phyloP scores from a whole-genome alignment of 495 filamentous ascomycete species.

The Penicillium tannophilum region DNA sequence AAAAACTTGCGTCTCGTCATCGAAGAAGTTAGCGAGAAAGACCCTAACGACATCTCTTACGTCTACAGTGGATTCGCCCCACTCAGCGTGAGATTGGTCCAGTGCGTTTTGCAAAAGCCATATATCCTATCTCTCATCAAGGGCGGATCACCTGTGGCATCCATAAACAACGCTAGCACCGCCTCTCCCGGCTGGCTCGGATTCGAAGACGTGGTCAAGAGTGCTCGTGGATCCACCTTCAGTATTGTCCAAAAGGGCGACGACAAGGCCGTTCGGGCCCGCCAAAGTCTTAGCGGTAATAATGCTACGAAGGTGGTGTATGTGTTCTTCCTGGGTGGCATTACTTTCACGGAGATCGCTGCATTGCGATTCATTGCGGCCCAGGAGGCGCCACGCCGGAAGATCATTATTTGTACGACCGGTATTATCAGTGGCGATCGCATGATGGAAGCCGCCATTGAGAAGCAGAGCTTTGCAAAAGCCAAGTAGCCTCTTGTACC shows the following conservation, averaged over 20 bases:
- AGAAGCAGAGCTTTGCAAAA: constrained; percentile 64
- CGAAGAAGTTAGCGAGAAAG: constrained; percentile 94
- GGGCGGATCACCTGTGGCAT: constrained; percentile 50
- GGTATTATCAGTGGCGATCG: constrained; percentile 85
- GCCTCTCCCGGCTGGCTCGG: constrained; percentile 83
- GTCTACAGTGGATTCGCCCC: constrained; percentile 97
- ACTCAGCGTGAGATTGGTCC: constrained; percentile 89
- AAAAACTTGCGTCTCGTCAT: constrained; percentile 86
- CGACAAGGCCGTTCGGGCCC: constrained; percentile 88
- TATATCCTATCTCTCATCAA: constrained; percentile 71
- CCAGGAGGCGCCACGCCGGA: constrained; percentile 79
- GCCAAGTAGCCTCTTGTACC: constrained; percentile 18
- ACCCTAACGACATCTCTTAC: constrained; percentile 96
- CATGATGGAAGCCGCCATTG: constrained; percentile 87
- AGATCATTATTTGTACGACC: constrained; percentile 90
- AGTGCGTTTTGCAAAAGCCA: constrained; percentile 90
- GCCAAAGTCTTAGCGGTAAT: constrained; percentile 68
- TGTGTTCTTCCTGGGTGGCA: constrained; percentile 92
- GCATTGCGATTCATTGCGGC: constrained; percentile 88
- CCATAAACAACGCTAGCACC: constrained; percentile 52
- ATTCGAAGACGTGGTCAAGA: constrained; percentile 87
- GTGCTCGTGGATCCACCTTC: constrained; percentile 82
- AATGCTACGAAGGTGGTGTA: constrained; percentile 80
- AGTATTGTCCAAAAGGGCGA: constrained; percentile 92
- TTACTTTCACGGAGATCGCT: constrained; percentile 94